These are phyloP conservation scores for Colletotrichum paranaense DNA, from an alignment of 2,329 filamentous ascomycete species.

Conservation along the genomic window DNA sequence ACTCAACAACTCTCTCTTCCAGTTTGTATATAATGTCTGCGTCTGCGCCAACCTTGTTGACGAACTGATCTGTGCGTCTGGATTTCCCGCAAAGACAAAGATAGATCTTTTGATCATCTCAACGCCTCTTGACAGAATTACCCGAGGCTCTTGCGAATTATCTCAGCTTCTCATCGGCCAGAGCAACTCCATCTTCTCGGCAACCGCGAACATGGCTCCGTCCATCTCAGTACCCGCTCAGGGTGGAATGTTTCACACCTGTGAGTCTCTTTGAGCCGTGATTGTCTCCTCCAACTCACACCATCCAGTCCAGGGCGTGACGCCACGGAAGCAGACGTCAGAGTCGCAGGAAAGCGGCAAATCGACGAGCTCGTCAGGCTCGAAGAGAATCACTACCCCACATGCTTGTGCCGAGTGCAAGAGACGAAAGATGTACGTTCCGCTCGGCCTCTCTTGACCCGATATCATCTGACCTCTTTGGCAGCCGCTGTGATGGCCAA, in stretches of 20 bases:
- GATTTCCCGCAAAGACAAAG: background rate
- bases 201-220: slow-evolving; percentile 30
- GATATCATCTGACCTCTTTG: slow-evolving; percentile 40
- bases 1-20: slow-evolving; percentile 5
- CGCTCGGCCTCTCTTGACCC: background rate
- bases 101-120: background rate
- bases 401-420: slow-evolving; percentile 83
- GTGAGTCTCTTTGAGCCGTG: slow-evolving; percentile 12
- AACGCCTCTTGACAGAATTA: background rate
- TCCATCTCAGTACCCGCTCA: slow-evolving; percentile 34
- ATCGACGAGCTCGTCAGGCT: slow-evolving; percentile 48
- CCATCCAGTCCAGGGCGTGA: slow-evolving; percentile 35
- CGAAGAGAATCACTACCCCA: slow-evolving; percentile 65
- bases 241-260: slow-evolving; percentile 38
- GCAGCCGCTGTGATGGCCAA: slow-evolving; percentile 78
- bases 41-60: background rate
- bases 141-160: background rate
- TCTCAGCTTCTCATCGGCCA: background rate
- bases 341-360: slow-evolving; percentile 47
- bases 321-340: slow-evolving; percentile 33
- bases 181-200: background rate
- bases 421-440: slow-evolving; percentile 76
- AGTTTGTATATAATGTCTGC: slow-evolving; percentile 25
- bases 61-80: background rate
- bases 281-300: slow-evolving; percentile 1